Evolutionary conservation across 2,329 filamentous ascomycete genomes (phyloP).

Genomic region (Paraphoma sp.): DNA sequence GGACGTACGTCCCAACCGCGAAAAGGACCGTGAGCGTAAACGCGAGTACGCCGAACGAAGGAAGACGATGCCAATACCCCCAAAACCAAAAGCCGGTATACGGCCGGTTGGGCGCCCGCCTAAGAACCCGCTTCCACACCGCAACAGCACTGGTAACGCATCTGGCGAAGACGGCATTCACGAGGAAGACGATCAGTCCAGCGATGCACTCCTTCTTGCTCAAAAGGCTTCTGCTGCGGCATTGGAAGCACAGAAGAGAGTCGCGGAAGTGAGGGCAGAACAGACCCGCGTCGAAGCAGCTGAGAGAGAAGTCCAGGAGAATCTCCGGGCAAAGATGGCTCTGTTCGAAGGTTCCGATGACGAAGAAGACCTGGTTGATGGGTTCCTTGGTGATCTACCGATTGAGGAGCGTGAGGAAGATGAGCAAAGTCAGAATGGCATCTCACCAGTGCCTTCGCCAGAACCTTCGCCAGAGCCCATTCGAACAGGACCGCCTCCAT

Average conservation of each 20-base stretch:
- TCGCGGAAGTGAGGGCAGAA: slow-evolving; percentile 29
- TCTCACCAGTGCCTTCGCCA: background rate
- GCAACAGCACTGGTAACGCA: slow-evolving; percentile 36
- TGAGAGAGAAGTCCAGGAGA: slow-evolving; percentile 42
- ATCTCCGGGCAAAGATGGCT: slow-evolving; percentile 43
- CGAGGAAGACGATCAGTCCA: slow-evolving; percentile 39
- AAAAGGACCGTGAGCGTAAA: slow-evolving; percentile 31
- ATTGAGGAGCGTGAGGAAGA: slow-evolving; percentile 21
- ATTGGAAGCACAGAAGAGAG: slow-evolving; percentile 28
- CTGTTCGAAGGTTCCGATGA: slow-evolving; percentile 40
- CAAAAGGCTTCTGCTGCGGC: slow-evolving; percentile 32
- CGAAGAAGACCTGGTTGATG: slow-evolving; percentile 31
- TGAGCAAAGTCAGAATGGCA: slow-evolving; percentile 1
- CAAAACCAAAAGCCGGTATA: slow-evolving; percentile 30
- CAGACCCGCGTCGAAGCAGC: slow-evolving; percentile 25
- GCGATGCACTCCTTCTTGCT: slow-evolving; percentile 31
- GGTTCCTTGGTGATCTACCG: slow-evolving; percentile 34
- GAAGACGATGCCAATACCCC: slow-evolving; percentile 37
- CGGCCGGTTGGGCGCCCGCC: slow-evolving; percentile 34
- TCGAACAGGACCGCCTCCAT: slow-evolving; percentile 20
- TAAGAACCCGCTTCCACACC: slow-evolving; percentile 14
- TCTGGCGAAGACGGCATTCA: slow-evolving; percentile 33
- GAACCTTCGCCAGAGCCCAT: slow-evolving; percentile 6
- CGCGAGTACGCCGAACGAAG: slow-evolving; percentile 29
- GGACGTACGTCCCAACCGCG: slow-evolving; percentile 33